phyloP scores from a whole-genome alignment of 345 rosid species.

The Raphanus raphanistrum region DNA sequence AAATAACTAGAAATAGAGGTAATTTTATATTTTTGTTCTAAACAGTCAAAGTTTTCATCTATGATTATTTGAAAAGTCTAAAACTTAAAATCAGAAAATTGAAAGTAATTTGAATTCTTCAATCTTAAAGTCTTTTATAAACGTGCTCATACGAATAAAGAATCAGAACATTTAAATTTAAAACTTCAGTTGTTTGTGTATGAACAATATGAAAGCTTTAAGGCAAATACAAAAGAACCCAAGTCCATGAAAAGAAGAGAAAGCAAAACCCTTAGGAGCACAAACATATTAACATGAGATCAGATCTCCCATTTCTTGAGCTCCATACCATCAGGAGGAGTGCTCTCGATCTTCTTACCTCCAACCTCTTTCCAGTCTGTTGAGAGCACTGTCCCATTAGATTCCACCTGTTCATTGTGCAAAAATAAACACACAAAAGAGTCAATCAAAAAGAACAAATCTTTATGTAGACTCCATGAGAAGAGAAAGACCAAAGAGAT shows the following conservation, averaged over 20 bases:
- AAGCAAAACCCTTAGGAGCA: not conserved
- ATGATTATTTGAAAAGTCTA: no score
- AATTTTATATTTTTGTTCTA: not conserved
- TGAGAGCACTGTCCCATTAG: constrained; percentile 90
- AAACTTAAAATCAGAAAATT: not conserved
- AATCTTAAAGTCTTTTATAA: not conserved
- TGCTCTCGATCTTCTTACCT: constrained; percentile 79
- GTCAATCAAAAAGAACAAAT: no score
- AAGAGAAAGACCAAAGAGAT: not conserved
- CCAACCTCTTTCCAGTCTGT: constrained; percentile 99
- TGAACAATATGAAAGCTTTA: not conserved
- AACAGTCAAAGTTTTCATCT: no score
- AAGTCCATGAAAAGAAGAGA: not conserved
- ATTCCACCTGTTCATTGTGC: constrained; percentile 65
- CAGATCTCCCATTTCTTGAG: constrained; percentile 75
- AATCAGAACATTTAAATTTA: not conserved
- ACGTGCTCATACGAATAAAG: not conserved
- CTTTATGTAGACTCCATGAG: no score
- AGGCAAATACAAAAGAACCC: not conserved
- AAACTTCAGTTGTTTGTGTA: not conserved
- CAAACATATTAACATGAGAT: not conserved
- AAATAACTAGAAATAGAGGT: not conserved
- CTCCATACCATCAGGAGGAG: constrained; percentile 97
- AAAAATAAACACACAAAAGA: not conserved
- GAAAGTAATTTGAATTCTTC: not conserved